Percentiles rank a stretch among this genome's conserved stretches.
Conservation (phyloP, 2,329 filamentous ascomycete species). For the Aspergillus sp. region DNA sequence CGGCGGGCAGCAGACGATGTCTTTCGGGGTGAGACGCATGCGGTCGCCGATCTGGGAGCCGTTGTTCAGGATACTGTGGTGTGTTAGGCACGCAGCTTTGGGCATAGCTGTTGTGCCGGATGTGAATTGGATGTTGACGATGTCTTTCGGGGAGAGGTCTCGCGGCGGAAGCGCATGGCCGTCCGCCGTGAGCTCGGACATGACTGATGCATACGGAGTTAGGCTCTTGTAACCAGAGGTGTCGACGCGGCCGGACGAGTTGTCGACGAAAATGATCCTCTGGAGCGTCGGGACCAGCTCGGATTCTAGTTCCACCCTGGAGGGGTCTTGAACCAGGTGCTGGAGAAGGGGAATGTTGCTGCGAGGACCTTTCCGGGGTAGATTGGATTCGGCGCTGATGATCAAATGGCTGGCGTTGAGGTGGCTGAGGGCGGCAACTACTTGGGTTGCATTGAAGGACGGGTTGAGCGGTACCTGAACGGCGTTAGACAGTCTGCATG, state of each 20-base stretch:
- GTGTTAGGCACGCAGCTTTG: constrained; percentile 83
- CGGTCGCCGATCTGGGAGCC: constrained; percentile 72
- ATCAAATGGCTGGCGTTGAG: constrained; percentile 65
- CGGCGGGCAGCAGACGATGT: constrained; percentile 59
- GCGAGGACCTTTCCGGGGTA: constrained; percentile 55
- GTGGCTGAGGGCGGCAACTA: constrained; percentile 67
- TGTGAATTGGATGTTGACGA: constrained; percentile 94
- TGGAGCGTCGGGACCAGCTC: constrained; percentile 58
- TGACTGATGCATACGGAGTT: constrained; percentile 40
- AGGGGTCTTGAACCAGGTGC: constrained; percentile 43
- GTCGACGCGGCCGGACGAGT: constrained; percentile 51
- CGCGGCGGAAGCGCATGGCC: constrained; percentile 36
- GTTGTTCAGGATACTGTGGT: constrained; percentile 86
- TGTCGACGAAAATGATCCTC: constrained; percentile 69
- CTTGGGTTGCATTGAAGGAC: constrained; percentile 70
- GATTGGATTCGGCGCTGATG: constrained; percentile 77
- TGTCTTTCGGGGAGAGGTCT: constrained; percentile 52
- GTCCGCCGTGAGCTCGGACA: constrained; percentile 34
- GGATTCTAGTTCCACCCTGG: constrained; percentile 39
- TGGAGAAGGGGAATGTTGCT: constrained; percentile 51
- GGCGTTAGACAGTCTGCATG: constrained; percentile 3
- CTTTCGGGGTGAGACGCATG: constrained; percentile 66
- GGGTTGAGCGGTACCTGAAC: constrained; percentile 78
- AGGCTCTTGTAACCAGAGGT: constrained; percentile 32
- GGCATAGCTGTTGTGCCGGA: constrained; percentile 85